These are phyloP conservation scores for Hypoxylon sp. DNA, from an alignment of 2,329 filamentous ascomycete species.

Conservation along the genomic window DNA sequence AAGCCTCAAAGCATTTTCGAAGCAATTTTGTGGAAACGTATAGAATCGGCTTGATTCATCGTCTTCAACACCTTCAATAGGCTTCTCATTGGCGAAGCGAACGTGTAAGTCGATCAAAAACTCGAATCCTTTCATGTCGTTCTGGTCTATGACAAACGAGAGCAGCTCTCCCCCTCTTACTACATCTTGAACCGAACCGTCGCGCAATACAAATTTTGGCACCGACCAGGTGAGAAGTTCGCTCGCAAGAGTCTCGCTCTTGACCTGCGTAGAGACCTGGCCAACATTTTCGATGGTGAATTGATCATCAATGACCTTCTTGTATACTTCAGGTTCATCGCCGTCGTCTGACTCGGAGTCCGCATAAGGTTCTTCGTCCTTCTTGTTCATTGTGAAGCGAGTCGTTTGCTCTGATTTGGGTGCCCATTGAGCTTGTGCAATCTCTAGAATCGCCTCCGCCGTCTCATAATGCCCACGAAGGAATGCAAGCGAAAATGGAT, in stretches of 20 bases:
- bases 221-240: constrained; percentile 63
- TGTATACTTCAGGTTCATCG: constrained; percentile 61
- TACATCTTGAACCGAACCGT: constrained; percentile 51
- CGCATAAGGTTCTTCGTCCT: constrained; percentile 56
- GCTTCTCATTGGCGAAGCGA: constrained; percentile 60
- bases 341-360: constrained; percentile 57
- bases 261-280: constrained; percentile 76
- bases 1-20: constrained; percentile 60
- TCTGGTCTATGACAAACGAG: constrained; percentile 63
- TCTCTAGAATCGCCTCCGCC: constrained; percentile 78
- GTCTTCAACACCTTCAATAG: constrained; percentile 51
- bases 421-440: constrained; percentile 77
- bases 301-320: constrained; percentile 73
- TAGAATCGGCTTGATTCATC: constrained; percentile 58
- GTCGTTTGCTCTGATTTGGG: constrained; percentile 67
- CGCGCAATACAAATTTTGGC: constrained; percentile 54
- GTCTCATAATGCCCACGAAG: constrained; percentile 74
- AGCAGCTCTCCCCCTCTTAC: constrained; percentile 54
- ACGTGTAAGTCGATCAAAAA: constrained; percentile 70
- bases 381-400: constrained; percentile 63
- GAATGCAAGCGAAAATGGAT: constrained; percentile 78
- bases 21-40: constrained; percentile 59
- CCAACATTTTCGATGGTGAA: constrained; percentile 85
- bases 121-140: constrained; percentile 69
- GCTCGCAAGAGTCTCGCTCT: constrained; percentile 72